Evolutionary conservation across 805 yeast species (phyloP), one percentile per base, ranked within the genome.

Genomic region (Zygoascus tannicola): DNA sequence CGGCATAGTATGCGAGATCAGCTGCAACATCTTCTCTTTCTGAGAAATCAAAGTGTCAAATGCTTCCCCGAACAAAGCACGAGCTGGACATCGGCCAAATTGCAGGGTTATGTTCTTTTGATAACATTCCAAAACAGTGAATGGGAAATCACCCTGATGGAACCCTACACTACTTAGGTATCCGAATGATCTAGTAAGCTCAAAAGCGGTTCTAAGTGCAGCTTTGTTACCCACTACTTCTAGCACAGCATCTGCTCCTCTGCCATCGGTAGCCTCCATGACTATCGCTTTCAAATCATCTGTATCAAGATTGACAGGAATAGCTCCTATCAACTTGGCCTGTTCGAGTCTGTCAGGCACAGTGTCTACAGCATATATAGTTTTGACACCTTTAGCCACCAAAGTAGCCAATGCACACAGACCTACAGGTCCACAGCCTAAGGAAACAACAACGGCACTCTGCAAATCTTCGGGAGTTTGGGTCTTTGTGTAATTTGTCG

Each of bases 391-490:
- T 44, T 65, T 67, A 34, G 75, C 66, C 0, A 72, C 62, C 15
- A 66, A 59, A n/a, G n/a, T n/a, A n/a, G n/a, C n/a, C 35, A 73
- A 62, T 0, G 76, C 74, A 62, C 80, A 75, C 15, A 74, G 62
- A 0, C 79, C 80, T 2, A 75, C 80, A 0, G 80, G 80, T 0
- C 83, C 83, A 7, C 77, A 71, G 1, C 82, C 83, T 4, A 77
- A 53, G 48, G 75, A 80, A 38, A 76, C 63, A 3, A 75, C 59
- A 0, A 66, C 66, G 20, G 70, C 52, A 15, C 63, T 67, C 32
- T 58, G 53, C 3, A 67, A 54, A 22, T 61, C 55, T 16, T 61
- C 59, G 22, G 61, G 59, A 35, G 66, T 60, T 36, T 66, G 62
- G 46, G 58, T 65, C 48, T 68, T 68, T 37, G 71, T 55, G 47